Percentiles rank a stretch among this genome's conserved stretches.
Conservation (phyloP, 345 rosid genomes). For the Limnanthes douglasii region DNA sequence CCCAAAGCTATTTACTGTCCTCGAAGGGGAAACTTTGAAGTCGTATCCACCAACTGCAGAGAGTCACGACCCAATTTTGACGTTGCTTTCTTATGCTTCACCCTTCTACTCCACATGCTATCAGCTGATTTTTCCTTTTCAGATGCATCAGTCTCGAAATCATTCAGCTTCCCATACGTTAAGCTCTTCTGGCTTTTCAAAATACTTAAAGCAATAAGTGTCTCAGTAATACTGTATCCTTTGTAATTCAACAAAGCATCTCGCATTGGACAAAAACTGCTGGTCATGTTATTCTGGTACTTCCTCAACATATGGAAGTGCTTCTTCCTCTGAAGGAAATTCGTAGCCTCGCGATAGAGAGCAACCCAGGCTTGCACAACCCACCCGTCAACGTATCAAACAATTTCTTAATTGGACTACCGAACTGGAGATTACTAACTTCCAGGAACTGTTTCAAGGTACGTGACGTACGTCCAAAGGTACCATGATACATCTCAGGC, state of each 20-base stretch:
- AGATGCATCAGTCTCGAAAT: constrained; percentile 41
- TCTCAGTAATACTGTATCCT: constrained; percentile 80
- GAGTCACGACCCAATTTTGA: constrained; percentile 25
- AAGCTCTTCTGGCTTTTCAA: constrained; percentile 72
- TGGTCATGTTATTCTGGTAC: constrained; percentile 72
- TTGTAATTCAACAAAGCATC: constrained; percentile 76
- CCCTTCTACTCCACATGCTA: constrained; percentile 40
- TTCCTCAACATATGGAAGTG: constrained; percentile 73
- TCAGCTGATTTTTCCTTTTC: constrained; percentile 47
- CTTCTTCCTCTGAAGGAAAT: constrained; percentile 48
- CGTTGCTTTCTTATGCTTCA: constrained; percentile 34
- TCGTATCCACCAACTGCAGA: constrained; percentile 21
- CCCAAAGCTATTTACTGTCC: constrained; percentile 20
- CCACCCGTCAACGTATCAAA: constrained; percentile 91
- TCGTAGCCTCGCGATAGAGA: constrained; percentile 70
- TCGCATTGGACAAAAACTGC: constrained; percentile 67
- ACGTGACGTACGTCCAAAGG: constrained; percentile 33
- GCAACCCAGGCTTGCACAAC: constrained; percentile 91
- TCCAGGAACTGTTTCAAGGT: constrained; percentile 67
- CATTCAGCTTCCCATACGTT: constrained; percentile 60
- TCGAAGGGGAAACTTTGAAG: constrained; percentile 31
- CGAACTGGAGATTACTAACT: constrained; percentile 77
- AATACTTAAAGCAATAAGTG: constrained; percentile 74
- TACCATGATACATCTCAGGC: constrained; percentile 74
- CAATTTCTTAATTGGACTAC: constrained; percentile 64